Percentiles rank a stretch among this genome's conserved stretches.
Conservation (phyloP, 192 early-diverging fungal species). For the Podila clonocystis region DNA sequence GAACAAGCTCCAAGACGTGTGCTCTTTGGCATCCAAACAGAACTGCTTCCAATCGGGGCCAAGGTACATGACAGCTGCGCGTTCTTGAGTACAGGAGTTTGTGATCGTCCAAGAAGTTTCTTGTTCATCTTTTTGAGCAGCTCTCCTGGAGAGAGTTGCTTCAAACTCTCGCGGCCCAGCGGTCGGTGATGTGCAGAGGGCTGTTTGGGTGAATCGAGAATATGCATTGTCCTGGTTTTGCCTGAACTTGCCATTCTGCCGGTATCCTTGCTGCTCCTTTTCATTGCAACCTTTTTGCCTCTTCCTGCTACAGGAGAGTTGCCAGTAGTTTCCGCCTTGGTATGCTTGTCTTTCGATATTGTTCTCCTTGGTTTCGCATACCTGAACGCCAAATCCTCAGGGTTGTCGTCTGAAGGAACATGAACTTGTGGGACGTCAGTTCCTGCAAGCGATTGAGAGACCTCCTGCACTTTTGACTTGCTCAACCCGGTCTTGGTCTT, state of each 20-base stretch:
- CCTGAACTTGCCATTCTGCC: neutral
- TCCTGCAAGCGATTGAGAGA: too few relatives aligned
- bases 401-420: too few relatives aligned
- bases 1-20: neutral
- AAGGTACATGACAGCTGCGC: neutral
- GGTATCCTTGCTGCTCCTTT: too few relatives aligned
- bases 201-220: neutral
- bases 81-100: neutral
- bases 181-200: neutral
- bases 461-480: too few relatives aligned
- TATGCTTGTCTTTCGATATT: too few relatives aligned
- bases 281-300: too few relatives aligned
- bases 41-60: neutral
- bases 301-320: too few relatives aligned
- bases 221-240: neutral
- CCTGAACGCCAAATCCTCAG: too few relatives aligned
- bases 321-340: too few relatives aligned
- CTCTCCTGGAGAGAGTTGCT: neutral
- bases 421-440: too few relatives aligned
- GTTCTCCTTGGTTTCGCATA: too few relatives aligned
- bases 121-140: constrained; percentile 2
- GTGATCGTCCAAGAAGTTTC: neutral
- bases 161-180: neutral
- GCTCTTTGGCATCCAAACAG: neutral
- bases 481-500: too few relatives aligned